Conservation (phyloP, 2,329 filamentous ascomycete species). For the Pseudocercospora cruenta region DNA sequence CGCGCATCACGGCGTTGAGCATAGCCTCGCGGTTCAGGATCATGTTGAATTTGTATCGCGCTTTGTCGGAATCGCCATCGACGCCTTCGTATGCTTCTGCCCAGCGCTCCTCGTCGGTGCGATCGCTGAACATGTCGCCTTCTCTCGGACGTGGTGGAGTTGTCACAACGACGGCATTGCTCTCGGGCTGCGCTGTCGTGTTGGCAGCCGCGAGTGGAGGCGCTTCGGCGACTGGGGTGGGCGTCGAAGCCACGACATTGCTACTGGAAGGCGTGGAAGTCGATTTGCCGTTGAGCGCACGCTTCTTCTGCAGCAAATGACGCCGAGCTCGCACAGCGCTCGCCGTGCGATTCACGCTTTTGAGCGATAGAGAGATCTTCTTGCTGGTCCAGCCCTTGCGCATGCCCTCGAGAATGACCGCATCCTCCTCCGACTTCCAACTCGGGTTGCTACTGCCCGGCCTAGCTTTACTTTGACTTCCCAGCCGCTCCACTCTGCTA, state of each 20-base stretch:
- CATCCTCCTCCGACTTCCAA: slow-evolving; percentile 16
- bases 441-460: no score
- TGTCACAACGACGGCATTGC: not conserved
- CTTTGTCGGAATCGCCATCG: slow-evolving; percentile 7
- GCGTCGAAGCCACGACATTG: not conserved
- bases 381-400: not conserved
- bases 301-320: no score
- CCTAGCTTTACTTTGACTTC: no score
- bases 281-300: no score
- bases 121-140: not conserved
- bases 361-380: slow-evolving; percentile 7
- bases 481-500: not conserved
- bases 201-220: not conserved
- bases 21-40: slow-evolving; percentile 21
- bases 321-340: slow-evolving; percentile 2
- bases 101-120: slow-evolving; percentile 15
- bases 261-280: not conserved
- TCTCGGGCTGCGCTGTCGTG: not conserved
- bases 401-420: slow-evolving; percentile 15
- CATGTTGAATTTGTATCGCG: slow-evolving; percentile 9
- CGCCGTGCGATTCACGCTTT: not conserved
- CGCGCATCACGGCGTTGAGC: slow-evolving; percentile 16
- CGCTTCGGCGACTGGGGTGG: not conserved
- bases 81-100: slow-evolving; percentile 15
- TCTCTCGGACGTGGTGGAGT: slow-evolving; percentile 9